Conservation (phyloP, 345 rosid species). For the Heritiera fomes region DNA sequence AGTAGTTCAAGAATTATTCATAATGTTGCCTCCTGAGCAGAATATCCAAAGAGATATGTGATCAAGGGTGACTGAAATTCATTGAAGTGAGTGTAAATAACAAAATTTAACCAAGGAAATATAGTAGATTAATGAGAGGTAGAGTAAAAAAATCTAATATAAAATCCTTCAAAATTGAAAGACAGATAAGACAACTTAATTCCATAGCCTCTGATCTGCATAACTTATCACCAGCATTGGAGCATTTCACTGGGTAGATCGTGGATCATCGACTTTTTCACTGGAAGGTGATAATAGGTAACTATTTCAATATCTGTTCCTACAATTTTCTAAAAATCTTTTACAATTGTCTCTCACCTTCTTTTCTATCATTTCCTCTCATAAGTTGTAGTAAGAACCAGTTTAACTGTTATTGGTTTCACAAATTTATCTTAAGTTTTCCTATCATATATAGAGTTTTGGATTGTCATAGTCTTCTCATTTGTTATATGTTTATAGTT, state of each 20-base stretch:
- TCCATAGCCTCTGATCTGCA: neutral
- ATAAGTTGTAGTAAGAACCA: neutral
- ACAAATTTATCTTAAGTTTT: neutral
- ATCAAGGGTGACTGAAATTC: neutral
- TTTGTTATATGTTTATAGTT: neutral
- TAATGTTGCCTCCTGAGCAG: neutral
- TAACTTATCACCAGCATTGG: conserved; percentile 54
- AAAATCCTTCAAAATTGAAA: neutral
- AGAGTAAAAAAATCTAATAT: neutral
- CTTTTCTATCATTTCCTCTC: neutral
- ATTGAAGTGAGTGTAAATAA: neutral
- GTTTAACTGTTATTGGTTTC: neutral
- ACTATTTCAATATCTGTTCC: neutral
- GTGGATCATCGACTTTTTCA: conserved; percentile 55
- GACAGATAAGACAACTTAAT: neutral
- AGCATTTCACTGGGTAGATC: conserved; percentile 88
- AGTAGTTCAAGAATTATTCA: neutral
- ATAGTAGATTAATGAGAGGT: neutral
- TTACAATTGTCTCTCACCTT: neutral
- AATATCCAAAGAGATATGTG: neutral
- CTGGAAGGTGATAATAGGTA: conserved; percentile 50
- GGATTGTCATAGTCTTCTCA: neutral
- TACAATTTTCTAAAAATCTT: neutral
- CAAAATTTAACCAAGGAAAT: neutral
- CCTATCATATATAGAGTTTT: neutral